Percentiles rank a stretch among this genome's conserved stretches.
Conservation (phyloP, 495 filamentous ascomycete species). For the Aspergillus egyptiacus region DNA sequence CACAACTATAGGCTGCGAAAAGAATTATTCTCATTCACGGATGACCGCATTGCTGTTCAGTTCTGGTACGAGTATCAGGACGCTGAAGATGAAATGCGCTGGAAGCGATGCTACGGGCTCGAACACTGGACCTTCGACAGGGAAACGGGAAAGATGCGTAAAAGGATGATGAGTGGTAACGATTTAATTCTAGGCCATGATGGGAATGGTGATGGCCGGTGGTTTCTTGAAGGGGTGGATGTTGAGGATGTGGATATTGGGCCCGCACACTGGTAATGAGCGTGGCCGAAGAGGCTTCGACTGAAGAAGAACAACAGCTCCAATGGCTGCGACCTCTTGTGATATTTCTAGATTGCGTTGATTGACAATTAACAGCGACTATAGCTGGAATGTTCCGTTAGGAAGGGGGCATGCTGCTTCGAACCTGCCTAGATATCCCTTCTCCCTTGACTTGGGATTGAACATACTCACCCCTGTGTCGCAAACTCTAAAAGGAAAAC, state of each 20-base stretch:
- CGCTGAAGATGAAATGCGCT: conserved; percentile 56
- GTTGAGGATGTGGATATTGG: conserved; percentile 66
- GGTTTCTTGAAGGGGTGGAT: conserved; percentile 63
- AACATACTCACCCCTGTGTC: conserved; percentile 12
- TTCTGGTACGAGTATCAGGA: conserved; percentile 93
- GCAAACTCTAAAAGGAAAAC: background rate
- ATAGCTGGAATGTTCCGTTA: conserved; percentile 9
- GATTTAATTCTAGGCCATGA: conserved; percentile 60
- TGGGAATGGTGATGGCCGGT: conserved; percentile 45
- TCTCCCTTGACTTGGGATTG: conserved; percentile 16
- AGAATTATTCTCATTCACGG: conserved; percentile 67
- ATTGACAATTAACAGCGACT: background rate
- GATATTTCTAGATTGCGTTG: no score
- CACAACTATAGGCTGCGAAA: conserved; percentile 72
- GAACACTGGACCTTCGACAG: conserved; percentile 87
- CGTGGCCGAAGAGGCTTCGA: background rate
- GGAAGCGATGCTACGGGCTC: conserved; percentile 86
- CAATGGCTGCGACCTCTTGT: no score
- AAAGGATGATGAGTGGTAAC: conserved; percentile 89
- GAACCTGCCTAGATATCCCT: conserved; percentile 1
- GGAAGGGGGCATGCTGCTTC: background rate
- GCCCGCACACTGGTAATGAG: conserved; percentile 66
- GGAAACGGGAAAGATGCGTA: conserved; percentile 69
- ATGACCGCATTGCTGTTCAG: conserved; percentile 66
- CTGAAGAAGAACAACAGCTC: no score